Evolutionary conservation across 1,284 basidiomycete genomes (phyloP).

Genomic region (Ceratobasidium sp.): DNA sequence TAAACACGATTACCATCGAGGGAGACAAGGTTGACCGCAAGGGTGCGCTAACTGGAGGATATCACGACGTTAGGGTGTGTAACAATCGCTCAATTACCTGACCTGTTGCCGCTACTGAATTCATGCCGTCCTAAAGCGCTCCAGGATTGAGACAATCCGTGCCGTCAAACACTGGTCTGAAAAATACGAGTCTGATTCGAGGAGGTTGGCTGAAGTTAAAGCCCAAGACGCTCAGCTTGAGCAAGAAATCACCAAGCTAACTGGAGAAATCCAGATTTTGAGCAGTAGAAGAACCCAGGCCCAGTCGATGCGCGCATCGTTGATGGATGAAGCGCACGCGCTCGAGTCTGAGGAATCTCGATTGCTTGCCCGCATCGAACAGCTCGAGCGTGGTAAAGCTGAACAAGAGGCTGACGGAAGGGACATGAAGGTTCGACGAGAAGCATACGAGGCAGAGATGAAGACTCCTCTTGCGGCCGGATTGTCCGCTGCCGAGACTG

Average conservation of each 20-base stretch:
- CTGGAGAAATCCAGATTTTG: conserved; percentile 77
- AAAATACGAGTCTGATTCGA: conserved; percentile 73
- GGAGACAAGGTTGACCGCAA: conserved; percentile 98
- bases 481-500: conserved; percentile 76
- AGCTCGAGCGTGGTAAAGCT: conserved; percentile 71
- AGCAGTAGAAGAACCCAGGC: conserved; percentile 76
- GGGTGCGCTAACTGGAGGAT: conserved; percentile 94
- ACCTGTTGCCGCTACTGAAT: no score
- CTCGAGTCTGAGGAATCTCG: conserved; percentile 77
- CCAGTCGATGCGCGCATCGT: conserved; percentile 69
- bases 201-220: conserved; percentile 77
- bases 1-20: conserved; percentile 97
- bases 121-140: conserved; percentile 54
- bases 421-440: conserved; percentile 64
- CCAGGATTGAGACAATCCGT: conserved; percentile 88
- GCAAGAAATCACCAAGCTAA: conserved; percentile 82
- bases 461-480: conserved; percentile 76
- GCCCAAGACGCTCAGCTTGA: conserved; percentile 74
- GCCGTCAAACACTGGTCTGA: conserved; percentile 78
- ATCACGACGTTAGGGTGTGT: conserved; percentile 78
- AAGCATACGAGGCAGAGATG: conserved; percentile 76
- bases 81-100: not conserved
- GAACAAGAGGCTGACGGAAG: conserved; percentile 77
- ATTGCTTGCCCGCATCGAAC: conserved; percentile 65
- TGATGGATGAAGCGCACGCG: conserved; percentile 68